These are phyloP conservation scores for Silene coronaria DNA, from an alignment of 179 eudicot species.

Conservation along the genomic window DNA sequence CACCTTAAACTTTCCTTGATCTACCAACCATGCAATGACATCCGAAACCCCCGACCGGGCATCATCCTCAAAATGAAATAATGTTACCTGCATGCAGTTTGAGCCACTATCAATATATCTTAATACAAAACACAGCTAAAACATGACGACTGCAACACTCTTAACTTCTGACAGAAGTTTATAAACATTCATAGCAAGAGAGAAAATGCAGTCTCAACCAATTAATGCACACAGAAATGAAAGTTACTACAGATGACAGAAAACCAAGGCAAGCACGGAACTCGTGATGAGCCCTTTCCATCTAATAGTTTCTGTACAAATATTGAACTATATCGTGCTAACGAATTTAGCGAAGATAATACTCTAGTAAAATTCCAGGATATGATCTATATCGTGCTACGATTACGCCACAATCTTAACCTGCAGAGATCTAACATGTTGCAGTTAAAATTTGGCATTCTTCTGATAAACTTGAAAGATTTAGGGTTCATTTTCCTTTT, in stretches of 20 bases:
- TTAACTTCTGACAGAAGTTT: not conserved
- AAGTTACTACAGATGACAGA: not conserved
- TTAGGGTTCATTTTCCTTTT: not conserved
- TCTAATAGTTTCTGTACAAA: too few relatives aligned
- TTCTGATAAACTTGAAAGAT: not conserved
- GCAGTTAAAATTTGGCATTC: conserved; percentile 2
- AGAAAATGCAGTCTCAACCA: not conserved
- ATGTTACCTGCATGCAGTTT: conserved; percentile 53
- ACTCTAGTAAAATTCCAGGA: not conserved
- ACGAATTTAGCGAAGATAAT: not conserved
- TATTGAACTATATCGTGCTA: too few relatives aligned
- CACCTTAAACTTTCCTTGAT: conserved; percentile 62
- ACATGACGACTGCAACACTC: not conserved
- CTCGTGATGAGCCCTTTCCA: not conserved
- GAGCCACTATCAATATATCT: conserved; percentile 11
- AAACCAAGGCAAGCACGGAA: not conserved
- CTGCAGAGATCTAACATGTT: not conserved
- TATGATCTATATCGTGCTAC: not conserved
- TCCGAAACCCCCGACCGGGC: conserved; percentile 68
- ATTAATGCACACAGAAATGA: not conserved
- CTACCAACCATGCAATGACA: conserved; percentile 55
- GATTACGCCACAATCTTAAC: not conserved
- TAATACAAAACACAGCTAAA: not conserved
- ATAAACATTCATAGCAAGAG: not conserved
- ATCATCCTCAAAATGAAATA: conserved; percentile 91